Base-by-base conservation (phyloP, 75 land plant genomes). In the Adiantum capillusveneris region DNA sequence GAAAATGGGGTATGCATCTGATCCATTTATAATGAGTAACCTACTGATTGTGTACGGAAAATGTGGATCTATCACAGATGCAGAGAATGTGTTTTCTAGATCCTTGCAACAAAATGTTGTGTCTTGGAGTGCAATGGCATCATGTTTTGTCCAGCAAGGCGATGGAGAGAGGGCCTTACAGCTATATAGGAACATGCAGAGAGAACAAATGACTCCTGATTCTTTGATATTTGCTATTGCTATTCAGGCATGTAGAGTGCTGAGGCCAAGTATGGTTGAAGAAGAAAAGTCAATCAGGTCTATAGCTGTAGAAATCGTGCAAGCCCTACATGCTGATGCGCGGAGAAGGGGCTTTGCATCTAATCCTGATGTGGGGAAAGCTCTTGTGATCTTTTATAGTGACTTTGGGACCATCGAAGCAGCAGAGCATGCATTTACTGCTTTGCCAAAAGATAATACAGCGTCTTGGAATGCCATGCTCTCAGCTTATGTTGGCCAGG, bases 71-170 rank as follows among this genome's bases (percentile, higher is more conserved):
- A 58, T 65, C 0, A 29, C 19, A 6, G 69, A 50, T 19, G 53
- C 69, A 44, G 29, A 60, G 66, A 65, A 63, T 29, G 50, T 59
- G 20, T 67, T 67, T 60, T 14, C 21, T 14, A 20, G 36, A 29
- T 27, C 53, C 18, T 21, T 27, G 2, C 18, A 62, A 36, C 25
- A 26, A 17, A 49, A 63, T 60, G 29, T 60, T 1, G 44, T 30
- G 17, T 44, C 53, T 14, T 65, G 67, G 59, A 65, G 39, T 44
- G 67, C 67, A 52, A 65, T 56, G 58, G 44, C 56, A 44, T 57
- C 56, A 28, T 44, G 29, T 19, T 65, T 41, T 36, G 43, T 53
- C 0, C 42, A 36, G 34, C 56, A 56, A 25, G 58, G 50, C 6
- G 9, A 43, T 24, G 28, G 16, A 55, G 59, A 42, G 31, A 31